Base-by-base conservation (phyloP, 345 rosid genomes). In the Brassica incana region DNA sequence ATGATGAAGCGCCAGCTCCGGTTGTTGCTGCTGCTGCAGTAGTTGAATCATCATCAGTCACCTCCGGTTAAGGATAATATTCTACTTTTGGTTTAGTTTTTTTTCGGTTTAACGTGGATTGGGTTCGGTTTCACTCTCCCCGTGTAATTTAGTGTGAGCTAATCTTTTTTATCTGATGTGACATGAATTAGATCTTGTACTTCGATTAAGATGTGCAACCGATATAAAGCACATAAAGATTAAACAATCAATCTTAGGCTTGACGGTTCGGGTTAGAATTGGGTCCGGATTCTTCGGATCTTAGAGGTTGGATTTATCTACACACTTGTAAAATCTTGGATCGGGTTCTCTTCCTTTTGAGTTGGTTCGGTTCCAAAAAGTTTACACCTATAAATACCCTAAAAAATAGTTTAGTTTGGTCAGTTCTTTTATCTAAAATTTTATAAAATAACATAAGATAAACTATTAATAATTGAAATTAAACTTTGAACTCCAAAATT, bases 1-100 rank as follows among this genome's bases (percentile, higher is more conserved):
- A 95, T 76, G 98, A 95, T 85, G 97, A 95, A 81, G 60, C 88
- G 59, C 15, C 76, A 38, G 52, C 72, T 75, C 23, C 18, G 35
- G 78, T 62, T 79, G 74, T 12, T 69, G 79, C 75, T 67, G 75
- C 86, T 18, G 15, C 8, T 64, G 76, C 86, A 15, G 98, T 88
- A 7, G 88, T 81, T 69, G 90, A 91, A 77, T 91, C 87, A 20
- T 89, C 85, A 80, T 69, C 18, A 20, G 43, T 9, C 18, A 33
- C 15, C 20, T 67, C 69, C 82, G 78, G 78, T 74, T 61, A 62
- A 68, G 61, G 14, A 16, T 73, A 35, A 33, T 68, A 29, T 4
- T 67, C 11, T 74, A 29, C 56, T n/a, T 70, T 65, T 59, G 69
- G 73, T 8, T 65, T 32, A 75, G 25, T 56, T 52, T 16, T 58